Evolutionary conservation across 208 protist species (phyloP).

Genomic region (Leishmania lainsoni): DNA sequence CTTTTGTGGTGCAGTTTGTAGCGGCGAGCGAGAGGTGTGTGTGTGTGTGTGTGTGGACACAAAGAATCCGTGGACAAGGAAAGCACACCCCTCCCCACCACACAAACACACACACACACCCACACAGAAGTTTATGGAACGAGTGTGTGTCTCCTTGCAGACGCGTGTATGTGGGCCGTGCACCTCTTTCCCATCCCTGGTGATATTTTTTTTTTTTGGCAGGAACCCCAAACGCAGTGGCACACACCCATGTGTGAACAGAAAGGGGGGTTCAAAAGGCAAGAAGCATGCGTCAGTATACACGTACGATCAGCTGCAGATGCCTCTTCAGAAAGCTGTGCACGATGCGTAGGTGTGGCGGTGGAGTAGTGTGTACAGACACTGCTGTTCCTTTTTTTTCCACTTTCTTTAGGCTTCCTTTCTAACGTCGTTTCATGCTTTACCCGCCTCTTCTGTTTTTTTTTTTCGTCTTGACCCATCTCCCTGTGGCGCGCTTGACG

Average conservation of each 20-base stretch:
- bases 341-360: neutral
- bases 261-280: neutral
- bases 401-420: neutral
- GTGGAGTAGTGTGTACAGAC: neutral
- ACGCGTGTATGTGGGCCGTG: neutral
- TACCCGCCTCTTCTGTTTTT: neutral
- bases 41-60: no score
- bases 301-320: neutral
- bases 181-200: neutral
- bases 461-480: neutral
- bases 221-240: neutral
- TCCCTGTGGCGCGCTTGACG: neutral
- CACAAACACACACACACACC: no score
- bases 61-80: no score
- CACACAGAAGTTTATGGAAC: neutral
- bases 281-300: neutral
- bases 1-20: neutral
- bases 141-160: neutral
- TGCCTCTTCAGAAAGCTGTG: neutral
- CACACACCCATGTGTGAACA: no score
- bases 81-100: no score
- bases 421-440: neutral
- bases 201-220: neutral
- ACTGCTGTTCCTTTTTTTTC: neutral
- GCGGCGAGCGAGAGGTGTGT: neutral